Conservation (phyloP, 2,329 filamentous ascomycete genomes). For the Cercospora zeina region DNA sequence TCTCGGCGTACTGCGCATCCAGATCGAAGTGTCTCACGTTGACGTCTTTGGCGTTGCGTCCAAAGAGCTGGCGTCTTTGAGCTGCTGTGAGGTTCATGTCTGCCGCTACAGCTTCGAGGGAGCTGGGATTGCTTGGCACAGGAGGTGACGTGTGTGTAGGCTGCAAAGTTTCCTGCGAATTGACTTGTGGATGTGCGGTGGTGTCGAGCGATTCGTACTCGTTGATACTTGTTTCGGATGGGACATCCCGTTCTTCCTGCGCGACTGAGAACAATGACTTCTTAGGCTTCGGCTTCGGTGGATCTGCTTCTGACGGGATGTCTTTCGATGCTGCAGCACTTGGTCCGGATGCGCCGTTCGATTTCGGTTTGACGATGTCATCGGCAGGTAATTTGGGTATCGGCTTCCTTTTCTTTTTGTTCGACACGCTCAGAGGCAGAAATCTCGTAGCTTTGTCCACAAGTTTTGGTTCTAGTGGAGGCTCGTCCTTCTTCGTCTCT, state of each 20-base stretch:
- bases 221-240: not conserved
- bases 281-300: conserved; percentile 55
- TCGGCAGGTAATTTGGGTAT: conserved; percentile 19
- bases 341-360: conserved; percentile 5
- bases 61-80: conserved; percentile 81
- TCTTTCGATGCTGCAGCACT: not conserved
- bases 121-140: conserved; percentile 44
- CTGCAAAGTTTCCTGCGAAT: conserved; percentile 4
- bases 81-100: conserved; percentile 77
- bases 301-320: conserved; percentile 10
- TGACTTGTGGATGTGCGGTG: conserved; percentile 27
- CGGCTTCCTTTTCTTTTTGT: conserved; percentile 70
- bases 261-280: conserved; percentile 70
- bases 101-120: conserved; percentile 69
- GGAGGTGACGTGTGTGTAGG: conserved; percentile 18
- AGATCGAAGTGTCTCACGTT: conserved; percentile 85
- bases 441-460: conserved; percentile 84
- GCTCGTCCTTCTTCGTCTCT: conserved; percentile 45
- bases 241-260: conserved; percentile 40
- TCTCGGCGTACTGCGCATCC: conserved; percentile 80
- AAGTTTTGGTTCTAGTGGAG: conserved; percentile 61
- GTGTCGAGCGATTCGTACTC: conserved; percentile 43
- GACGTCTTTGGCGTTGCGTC: conserved; percentile 54
- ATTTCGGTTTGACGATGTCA: conserved; percentile 7
- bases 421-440: conserved; percentile 79